Evolutionary conservation across 129 eudicot species (phyloP), one percentile per base, ranked within the genome.

Genomic region (Ambrosia trifida): DNA sequence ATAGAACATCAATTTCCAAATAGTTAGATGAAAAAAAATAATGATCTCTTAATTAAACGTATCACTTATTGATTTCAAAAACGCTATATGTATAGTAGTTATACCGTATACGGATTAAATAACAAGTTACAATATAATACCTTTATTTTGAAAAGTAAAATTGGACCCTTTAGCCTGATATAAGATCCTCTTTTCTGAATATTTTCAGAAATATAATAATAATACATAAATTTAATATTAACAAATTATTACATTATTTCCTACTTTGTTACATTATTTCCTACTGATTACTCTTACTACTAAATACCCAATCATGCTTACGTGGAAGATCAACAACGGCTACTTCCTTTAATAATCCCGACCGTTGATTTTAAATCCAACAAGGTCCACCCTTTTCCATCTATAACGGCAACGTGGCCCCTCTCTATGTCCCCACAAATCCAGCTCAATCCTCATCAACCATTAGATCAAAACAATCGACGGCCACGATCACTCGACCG

Each of bases 401-500:
- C 65, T 44, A 24, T 12, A 73, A 78, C 70, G 70, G 54, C 65
- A 73, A 62, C 20, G 9, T 58, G 60, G 45, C 17, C 68, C 79
- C 72, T 68, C 66, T 6, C 8, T 40, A 3, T 41, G 74, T 60
- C 72, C 44, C 16, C 53, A 45, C 46, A 49, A 65, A 7, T 16
- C 79, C 52, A 60, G 71, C 74, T 41, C 8, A 32, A 53, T 64
- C 69, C 30, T 41, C 33, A 54, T 8, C 17, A 7, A 24, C 84
- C 88, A 64, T 84, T 38, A 4, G 81, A 73, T 87, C 63, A 7
- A 1, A 28, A 14, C 24, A 11, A 36, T 71, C 33, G 36, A 87
- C 85, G 87, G 80, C 16, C 33, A 30, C 14, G 70, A 73, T 82
- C 36, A 69, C 31, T 82, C 65, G 89, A 77, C 94, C 89, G 94